These are phyloP conservation scores for Lichina pygmaea DNA, from an alignment of 495 filamentous ascomycete species.

Conservation along the genomic window DNA sequence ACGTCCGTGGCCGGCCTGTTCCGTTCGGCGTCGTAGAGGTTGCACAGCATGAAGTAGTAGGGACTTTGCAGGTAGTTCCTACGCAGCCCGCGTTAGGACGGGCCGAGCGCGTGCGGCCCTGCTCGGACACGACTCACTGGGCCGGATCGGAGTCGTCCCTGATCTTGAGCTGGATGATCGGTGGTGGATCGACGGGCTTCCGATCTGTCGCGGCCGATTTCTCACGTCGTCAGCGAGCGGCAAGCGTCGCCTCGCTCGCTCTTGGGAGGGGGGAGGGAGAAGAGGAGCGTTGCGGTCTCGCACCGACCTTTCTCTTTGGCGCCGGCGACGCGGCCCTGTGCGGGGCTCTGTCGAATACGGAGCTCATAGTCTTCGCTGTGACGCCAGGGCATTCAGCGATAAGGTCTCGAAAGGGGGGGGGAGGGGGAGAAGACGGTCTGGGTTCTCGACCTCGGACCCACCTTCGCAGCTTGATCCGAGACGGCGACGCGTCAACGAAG, in stretches of 20 bases:
- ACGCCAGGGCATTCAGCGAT: too few relatives aligned
- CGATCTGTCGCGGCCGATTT: constrained; percentile 28
- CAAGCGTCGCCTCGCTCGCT: not conserved
- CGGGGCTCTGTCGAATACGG: constrained; percentile 37
- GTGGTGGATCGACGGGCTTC: constrained; percentile 86
- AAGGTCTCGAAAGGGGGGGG: not conserved
- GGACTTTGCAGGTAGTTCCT: constrained; percentile 55
- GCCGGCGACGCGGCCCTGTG: constrained; percentile 36
- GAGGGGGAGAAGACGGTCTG: not conserved
- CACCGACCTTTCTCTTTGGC: constrained; percentile 42
- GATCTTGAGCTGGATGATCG: constrained; percentile 65
- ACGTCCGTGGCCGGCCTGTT: constrained; percentile 25
- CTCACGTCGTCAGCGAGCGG: not conserved
- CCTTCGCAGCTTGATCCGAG: constrained; percentile 3
- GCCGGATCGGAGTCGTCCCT: constrained; percentile 40
- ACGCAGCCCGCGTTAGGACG: not conserved
- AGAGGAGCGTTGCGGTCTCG: not conserved
- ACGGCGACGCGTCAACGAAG: constrained; percentile 2
- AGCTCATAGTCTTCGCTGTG: constrained; percentile 28
- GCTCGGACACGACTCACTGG: constrained; percentile 23
- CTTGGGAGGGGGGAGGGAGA: not conserved
- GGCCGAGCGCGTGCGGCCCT: not conserved
- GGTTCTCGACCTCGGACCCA: not conserved
- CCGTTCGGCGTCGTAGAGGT: constrained; percentile 34
- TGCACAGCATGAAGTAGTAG: constrained; percentile 60